Evolutionary conservation across 768 basidiomycete genomes (phyloP).

Genomic region (Amylocystis lapponica): DNA sequence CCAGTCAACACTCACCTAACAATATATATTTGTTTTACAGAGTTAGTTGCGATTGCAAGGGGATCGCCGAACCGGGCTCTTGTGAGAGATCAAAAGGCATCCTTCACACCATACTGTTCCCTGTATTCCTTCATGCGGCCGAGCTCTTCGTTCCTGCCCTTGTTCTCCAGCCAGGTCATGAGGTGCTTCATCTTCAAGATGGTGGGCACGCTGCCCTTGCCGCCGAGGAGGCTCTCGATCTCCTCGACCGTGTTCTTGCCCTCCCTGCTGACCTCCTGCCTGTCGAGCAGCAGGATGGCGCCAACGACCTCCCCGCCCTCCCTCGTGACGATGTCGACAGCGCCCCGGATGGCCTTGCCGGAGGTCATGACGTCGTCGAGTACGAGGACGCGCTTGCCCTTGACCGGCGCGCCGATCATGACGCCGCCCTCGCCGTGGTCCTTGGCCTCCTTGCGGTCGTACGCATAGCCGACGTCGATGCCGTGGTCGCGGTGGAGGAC

Average conservation of each 20-base stretch:
- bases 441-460: constrained; percentile 94
- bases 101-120: constrained; percentile 62
- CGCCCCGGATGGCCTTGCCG: constrained; percentile 81
- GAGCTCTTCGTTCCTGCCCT: constrained; percentile 58
- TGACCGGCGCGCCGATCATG: constrained; percentile 82
- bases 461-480: constrained; percentile 74
- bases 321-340: constrained; percentile 64
- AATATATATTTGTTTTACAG: too few species aligned
- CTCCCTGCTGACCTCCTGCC: constrained; percentile 78
- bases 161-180: constrained; percentile 74
- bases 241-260: constrained; percentile 76
- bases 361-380: constrained; percentile 97
- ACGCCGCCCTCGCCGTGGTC: constrained; percentile 94
- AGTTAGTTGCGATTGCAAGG: too few species aligned
- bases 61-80: too few species aligned
- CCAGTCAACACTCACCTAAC: too few species aligned
- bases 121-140: constrained; percentile 73
- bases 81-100: too few species aligned
- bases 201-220: constrained; percentile 64
- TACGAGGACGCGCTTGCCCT: constrained; percentile 77
- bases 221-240: constrained; percentile 66
- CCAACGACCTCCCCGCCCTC: constrained; percentile 83
- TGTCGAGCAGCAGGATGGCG: constrained; percentile 80
- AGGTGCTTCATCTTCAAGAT: constrained; percentile 85
- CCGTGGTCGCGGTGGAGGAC: constrained; percentile 62